These are phyloP conservation scores for Carex scoparia DNA, from an alignment of 176 grass and related monocot genomes.

Conservation along the genomic window DNA sequence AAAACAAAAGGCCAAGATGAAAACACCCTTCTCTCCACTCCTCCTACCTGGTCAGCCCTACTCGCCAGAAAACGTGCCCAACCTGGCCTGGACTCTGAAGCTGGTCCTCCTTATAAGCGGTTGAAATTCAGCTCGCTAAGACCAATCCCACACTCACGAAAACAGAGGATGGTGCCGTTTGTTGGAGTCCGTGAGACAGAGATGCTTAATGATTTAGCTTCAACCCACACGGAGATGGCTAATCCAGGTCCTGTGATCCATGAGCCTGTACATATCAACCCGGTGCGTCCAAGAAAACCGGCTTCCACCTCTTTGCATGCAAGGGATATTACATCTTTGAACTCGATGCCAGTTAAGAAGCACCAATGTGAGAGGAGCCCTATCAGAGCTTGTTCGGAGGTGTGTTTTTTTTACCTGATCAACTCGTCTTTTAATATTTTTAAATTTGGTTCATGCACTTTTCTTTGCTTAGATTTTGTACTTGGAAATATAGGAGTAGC, in stretches of 20 bases:
- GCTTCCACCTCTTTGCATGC: slow-evolving; percentile 45
- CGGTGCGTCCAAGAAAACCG: slow-evolving; percentile 67
- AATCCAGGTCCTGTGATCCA: slow-evolving; percentile 43
- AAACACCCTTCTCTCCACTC: slow-evolving; percentile 38
- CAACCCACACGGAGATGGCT: neutral
- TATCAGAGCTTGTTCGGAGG: slow-evolving; percentile 84
- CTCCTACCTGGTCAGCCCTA: slow-evolving; percentile 58
- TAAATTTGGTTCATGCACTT: neutral
- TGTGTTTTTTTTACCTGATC: slow-evolving; percentile 9
- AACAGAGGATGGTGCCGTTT: slow-evolving; percentile 81
- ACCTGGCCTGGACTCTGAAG: slow-evolving; percentile 32
- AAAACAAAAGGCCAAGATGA: slow-evolving; percentile 36
- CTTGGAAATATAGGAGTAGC: neutral
- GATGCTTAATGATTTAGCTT: slow-evolving; percentile 26
- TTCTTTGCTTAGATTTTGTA: slow-evolving; percentile 4
- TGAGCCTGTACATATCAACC: slow-evolving; percentile 40
- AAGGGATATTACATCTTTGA: slow-evolving; percentile 66
- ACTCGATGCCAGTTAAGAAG: slow-evolving; percentile 95
- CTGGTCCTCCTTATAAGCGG: slow-evolving; percentile 25
- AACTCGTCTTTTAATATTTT: neutral
- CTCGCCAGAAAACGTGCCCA: slow-evolving; percentile 54
- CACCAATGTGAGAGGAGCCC: slow-evolving; percentile 75
- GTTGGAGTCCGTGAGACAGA: slow-evolving; percentile 39
- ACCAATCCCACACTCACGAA: slow-evolving; percentile 71
- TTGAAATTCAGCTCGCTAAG: slow-evolving; percentile 66